Evolutionary conservation across 148 eudicot genomes (phyloP).

Genomic region (Amaranthus palmeri): DNA sequence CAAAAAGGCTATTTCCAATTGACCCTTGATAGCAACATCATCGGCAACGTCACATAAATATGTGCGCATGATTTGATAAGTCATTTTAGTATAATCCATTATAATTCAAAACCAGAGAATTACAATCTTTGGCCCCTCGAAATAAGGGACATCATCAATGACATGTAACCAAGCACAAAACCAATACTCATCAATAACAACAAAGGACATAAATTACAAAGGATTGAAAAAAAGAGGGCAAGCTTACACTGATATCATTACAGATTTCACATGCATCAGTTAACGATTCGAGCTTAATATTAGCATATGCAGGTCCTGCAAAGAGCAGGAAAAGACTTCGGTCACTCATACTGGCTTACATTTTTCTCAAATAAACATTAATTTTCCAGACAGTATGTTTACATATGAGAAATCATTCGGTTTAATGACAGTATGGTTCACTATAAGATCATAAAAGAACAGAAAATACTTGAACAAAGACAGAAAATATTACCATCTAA

Average conservation of each 20-base stretch:
- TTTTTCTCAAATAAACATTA: background rate
- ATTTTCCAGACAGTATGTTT: too few relatives aligned
- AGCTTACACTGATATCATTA: constrained; percentile 37
- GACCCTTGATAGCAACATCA: too few relatives aligned
- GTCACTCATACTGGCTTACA: background rate
- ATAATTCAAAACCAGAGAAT: too few relatives aligned
- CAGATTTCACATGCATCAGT: constrained; percentile 28
- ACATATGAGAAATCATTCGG: too few relatives aligned
- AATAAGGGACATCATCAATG: too few relatives aligned
- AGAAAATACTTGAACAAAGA: background rate
- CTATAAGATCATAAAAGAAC: constrained; percentile 1
- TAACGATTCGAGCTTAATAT: constrained; percentile 26
- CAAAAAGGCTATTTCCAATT: too few relatives aligned
- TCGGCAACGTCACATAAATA: too few relatives aligned
- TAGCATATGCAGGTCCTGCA: constrained; percentile 45
- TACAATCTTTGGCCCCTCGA: too few relatives aligned
- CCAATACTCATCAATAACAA: background rate
- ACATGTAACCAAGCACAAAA: background rate
- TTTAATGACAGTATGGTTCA: background rate
- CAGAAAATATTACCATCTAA: constrained; percentile 42
- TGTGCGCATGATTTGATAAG: too few relatives aligned
- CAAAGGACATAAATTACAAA: background rate
- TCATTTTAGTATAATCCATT: too few relatives aligned
- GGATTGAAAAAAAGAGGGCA: background rate
- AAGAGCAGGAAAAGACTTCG: constrained; percentile 8